Evolutionary conservation across 495 filamentous ascomycete genomes (phyloP), one percentile per base, ranked within the genome.

Genomic region (Trichoderma erinaceum): DNA sequence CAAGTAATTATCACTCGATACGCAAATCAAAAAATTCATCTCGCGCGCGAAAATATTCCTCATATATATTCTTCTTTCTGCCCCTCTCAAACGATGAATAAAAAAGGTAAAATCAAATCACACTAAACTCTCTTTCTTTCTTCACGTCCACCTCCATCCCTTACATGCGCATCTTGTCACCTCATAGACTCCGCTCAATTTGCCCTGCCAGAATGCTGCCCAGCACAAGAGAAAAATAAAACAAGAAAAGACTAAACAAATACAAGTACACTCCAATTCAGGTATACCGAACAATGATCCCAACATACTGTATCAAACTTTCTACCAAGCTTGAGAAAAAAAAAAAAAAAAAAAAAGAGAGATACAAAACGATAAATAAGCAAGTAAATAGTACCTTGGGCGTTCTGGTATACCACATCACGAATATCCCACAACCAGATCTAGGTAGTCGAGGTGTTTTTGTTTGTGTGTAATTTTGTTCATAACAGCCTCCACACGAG

Each of bases 341-440:
- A 61, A 61, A 61, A 13, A 58, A 23, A 27, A 27, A 58, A 0
- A 25, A 58, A 16, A 11, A 18, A 18, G 15, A 48, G 16, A 48
- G 41, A 48, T 15, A 52, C 8, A 61, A 61, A 32, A 25, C 10
- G 18, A 18, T 29, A 32, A 61, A 61, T 38, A 38, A 38, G 35
- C 8, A 61, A 13, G 23, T 12, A 25, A 21, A 58, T 23, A 21
- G 56, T 61, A 61, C 56, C 56, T 11, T 10, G 25, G 56, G 6
- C 56, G 27, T 52, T 61, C 56, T 61, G 56, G 35, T 61, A 61
- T 61, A 18, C 56, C 56, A 32, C 56, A 61, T 61, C 56, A 61
- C 56, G 25, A 61, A 61, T 38, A 61, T 61, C 56, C 56, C 56
- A 61, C 56, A 29, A 29, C 56, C 56, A 61, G 12, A 32, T 61